These are phyloP conservation scores for Tricholoma matsutake DNA, from an alignment of 768 basidiomycete genomes.

Conservation along the genomic window DNA sequence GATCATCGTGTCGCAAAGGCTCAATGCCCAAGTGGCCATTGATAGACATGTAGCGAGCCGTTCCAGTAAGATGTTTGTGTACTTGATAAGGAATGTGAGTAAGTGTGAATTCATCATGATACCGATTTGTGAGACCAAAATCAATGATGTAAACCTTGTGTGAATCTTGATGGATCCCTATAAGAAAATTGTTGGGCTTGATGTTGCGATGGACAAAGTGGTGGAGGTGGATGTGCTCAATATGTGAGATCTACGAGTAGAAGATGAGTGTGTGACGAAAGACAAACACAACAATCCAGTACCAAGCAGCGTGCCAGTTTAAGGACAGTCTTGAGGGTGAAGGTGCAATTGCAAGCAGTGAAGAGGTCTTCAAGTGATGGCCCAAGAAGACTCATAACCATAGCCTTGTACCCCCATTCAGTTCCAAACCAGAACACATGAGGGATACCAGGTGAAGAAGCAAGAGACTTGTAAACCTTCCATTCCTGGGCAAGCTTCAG, in stretches of 20 bases:
- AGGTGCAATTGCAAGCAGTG: neutral
- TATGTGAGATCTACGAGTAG: neutral
- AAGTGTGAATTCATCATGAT: conserved; percentile 12
- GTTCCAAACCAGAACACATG: conserved; percentile 69
- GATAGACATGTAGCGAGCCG: too few relatives aligned
- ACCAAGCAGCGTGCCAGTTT: neutral
- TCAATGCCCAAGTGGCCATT: conserved; percentile 57
- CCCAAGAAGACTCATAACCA: conserved; percentile 72
- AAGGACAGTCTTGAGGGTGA: conserved; percentile 5
- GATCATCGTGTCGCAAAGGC: conserved; percentile 90
- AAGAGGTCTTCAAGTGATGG: conserved; percentile 5
- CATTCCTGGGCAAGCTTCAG: conserved; percentile 80
- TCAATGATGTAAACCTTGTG: neutral
- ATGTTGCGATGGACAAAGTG: conserved; percentile 1
- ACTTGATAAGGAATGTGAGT: neutral
- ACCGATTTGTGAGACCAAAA: conserved; percentile 8
- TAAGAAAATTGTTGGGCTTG: conserved; percentile 1
- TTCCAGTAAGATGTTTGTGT: too few relatives aligned
- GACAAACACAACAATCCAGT: neutral
- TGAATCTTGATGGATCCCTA: neutral
- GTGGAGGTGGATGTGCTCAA: neutral
- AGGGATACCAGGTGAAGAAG: conserved; percentile 68
- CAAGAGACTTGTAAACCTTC: conserved; percentile 66
- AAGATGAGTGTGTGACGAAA: neutral
- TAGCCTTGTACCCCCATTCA: conserved; percentile 39